Conservation (phyloP, 1,284 basidiomycete genomes). For the Marasmius tenuissimus region DNA sequence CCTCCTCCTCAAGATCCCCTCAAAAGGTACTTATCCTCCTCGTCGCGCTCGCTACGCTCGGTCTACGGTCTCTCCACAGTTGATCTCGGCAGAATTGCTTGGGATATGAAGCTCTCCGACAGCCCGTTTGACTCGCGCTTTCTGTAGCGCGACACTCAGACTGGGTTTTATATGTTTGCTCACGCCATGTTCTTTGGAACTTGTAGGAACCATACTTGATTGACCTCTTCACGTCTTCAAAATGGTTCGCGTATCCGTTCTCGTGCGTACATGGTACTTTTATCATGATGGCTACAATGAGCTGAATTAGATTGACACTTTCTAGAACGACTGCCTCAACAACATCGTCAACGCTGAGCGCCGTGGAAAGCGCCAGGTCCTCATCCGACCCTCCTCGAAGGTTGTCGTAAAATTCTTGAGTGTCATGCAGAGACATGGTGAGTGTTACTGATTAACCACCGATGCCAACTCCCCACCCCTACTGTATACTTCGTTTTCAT, state of each 20-base stretch:
- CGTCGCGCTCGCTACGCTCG: neutral
- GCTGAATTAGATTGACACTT: neutral
- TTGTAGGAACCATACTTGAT: slow-evolving; percentile 18
- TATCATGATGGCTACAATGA: slow-evolving; percentile 10
- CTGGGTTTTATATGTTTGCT: slow-evolving; percentile 44
- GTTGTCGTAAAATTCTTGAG: slow-evolving; percentile 95
- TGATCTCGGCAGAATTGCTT: neutral
- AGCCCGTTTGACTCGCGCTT: slow-evolving; percentile 79
- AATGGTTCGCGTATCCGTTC: slow-evolving; percentile 86
- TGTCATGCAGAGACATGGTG: slow-evolving; percentile 97
- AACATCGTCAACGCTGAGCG: slow-evolving; percentile 99
- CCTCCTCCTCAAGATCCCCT: slow-evolving; percentile 10
- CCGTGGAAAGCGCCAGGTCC: slow-evolving; percentile 96
- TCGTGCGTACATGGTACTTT: slow-evolving; percentile 49
- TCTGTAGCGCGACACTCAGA: slow-evolving; percentile 81
- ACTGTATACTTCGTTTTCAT: neutral
- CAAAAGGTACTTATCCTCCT: slow-evolving; percentile 6
- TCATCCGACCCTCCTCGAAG: slow-evolving; percentile 94
- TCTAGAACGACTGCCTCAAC: slow-evolving; percentile 86
- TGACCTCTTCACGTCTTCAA: slow-evolving; percentile 31
- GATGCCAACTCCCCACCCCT: too few species aligned
- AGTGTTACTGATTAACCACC: slow-evolving; percentile 36
- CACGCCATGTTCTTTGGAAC: slow-evolving; percentile 24
- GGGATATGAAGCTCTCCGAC: slow-evolving; percentile 12
- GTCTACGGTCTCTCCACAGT: slow-evolving; percentile 5